Evolutionary conservation across 176 grass and related monocot genomes (phyloP), one percentile per base, ranked within the genome.

Genomic region (Puya raimondii): DNA sequence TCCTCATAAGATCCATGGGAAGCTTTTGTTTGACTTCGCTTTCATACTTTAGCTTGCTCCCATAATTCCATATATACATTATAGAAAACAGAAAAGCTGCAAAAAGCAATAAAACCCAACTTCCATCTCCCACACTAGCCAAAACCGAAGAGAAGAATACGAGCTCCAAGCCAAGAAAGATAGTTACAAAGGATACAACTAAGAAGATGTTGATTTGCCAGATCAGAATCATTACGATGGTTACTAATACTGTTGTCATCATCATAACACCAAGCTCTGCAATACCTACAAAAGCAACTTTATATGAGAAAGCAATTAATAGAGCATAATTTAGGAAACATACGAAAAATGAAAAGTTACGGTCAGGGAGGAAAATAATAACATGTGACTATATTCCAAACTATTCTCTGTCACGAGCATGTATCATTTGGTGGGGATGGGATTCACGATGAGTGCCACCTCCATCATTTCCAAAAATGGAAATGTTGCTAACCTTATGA

Each of bases 171-270:
- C 66, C 52, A 26, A 90, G 72, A 69, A 97, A 97, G 65, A 74
- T 61, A 80, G 68, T 81, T 61, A 84, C 21, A 81, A 97, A 97
- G 57, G 76, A 79, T n/a, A 92, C 18, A 51, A 97, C 83, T 50
- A 90, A 64, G 11, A 70, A 7, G 48, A 92, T 86, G 65, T 88
- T 64, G 49, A 66, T 85, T 83, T 97, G 83, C 93, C 93, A 97
- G 81, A 97, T 97, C 56, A 97, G 73, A 83, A 92, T 84, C 93
- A 97, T 97, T 85, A 97, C 88, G n/a, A 92, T 83, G 74, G 86
- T 83, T 78, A 92, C 84, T 74, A 90, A 80, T 59, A 97, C 64
- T 0, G 93, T 97, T 64, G 89, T 84, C 84, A 90, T 92, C 81
- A 92, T 90, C 93, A 97, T 92, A 76, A 97, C 86, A 9, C 93